Evolutionary conservation across 2,329 filamentous ascomycete species (phyloP).

Genomic region (Fusarium praegraminearum): DNA sequence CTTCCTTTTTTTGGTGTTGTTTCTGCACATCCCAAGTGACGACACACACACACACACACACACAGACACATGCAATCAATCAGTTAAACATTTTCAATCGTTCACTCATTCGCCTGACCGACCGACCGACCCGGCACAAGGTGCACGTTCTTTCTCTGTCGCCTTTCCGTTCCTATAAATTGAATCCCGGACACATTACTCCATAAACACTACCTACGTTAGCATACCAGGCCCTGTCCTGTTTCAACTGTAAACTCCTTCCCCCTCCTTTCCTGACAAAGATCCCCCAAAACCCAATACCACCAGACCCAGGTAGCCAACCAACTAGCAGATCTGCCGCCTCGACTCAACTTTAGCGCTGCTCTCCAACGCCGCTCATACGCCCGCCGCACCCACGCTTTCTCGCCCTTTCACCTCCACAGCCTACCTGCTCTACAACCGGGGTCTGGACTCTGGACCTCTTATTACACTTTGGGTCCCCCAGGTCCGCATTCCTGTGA

Average conservation of each 20-base stretch:
- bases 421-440: conserved; percentile 32
- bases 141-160: conserved; percentile 8
- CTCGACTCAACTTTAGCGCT: conserved; percentile 40
- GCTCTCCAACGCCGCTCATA: conserved; percentile 38
- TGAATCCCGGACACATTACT: conserved; percentile 17
- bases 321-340: conserved; percentile 41
- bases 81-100: neutral
- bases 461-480: conserved; percentile 44
- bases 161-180: conserved; percentile 14
- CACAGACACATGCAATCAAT: neutral
- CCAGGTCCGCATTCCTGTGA: conserved; percentile 44
- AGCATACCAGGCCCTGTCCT: conserved; percentile 29
- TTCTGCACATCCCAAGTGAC: conserved; percentile 35
- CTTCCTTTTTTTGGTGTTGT: conserved; percentile 34
- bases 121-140: neutral
- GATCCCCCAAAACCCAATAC: conserved; percentile 37
- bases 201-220: conserved; percentile 28
- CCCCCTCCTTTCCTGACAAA: conserved; percentile 32
- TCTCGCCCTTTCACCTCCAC: conserved; percentile 29
- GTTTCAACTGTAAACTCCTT: conserved; percentile 35
- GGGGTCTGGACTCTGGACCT: conserved; percentile 41
- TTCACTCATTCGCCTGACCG: neutral
- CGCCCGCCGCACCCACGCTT: conserved; percentile 33
- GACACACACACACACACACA: conserved; percentile 23
- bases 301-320: conserved; percentile 34